These are phyloP conservation scores for Chloris gayana DNA, from an alignment of 176 grass and related monocot genomes.

Conservation along the genomic window DNA sequence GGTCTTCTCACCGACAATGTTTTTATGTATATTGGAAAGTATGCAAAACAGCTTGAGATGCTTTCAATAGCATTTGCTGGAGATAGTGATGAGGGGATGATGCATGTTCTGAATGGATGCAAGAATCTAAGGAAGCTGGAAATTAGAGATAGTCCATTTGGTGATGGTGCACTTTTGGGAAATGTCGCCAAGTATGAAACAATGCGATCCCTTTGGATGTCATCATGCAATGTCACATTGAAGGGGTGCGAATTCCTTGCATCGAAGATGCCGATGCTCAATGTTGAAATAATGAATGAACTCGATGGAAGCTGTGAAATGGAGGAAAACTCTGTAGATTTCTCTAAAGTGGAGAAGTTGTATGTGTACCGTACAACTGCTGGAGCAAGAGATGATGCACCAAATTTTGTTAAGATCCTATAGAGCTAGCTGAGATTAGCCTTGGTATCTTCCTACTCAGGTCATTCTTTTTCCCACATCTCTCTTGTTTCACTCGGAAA, in stretches of 20 bases:
- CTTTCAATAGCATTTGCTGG: constrained; percentile 72
- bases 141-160: constrained; percentile 81
- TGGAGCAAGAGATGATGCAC: constrained; percentile 71
- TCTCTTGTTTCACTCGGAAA: background rate
- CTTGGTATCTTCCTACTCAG: constrained; percentile 33
- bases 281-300: constrained; percentile 82
- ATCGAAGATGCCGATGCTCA: constrained; percentile 68
- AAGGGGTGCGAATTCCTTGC: constrained; percentile 77
- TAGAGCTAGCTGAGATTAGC: constrained; percentile 50
- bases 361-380: constrained; percentile 78
- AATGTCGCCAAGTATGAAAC: constrained; percentile 74
- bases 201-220: constrained; percentile 98
- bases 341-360: constrained; percentile 65
- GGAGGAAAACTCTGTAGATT: constrained; percentile 44
- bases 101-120: constrained; percentile 71
- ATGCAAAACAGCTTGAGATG: constrained; percentile 69
- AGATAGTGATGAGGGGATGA: constrained; percentile 58
- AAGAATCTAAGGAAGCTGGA: constrained; percentile 79
- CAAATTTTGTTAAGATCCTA: constrained; percentile 77
- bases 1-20: constrained; percentile 67
- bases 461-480: constrained; percentile 2
- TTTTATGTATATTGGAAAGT: constrained; percentile 64
- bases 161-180: constrained; percentile 54
- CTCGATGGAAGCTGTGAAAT: constrained; percentile 48
- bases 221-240: constrained; percentile 68